Conservation (phyloP, 164 flowering plant species). For the Macadamia tetraphylla region DNA sequence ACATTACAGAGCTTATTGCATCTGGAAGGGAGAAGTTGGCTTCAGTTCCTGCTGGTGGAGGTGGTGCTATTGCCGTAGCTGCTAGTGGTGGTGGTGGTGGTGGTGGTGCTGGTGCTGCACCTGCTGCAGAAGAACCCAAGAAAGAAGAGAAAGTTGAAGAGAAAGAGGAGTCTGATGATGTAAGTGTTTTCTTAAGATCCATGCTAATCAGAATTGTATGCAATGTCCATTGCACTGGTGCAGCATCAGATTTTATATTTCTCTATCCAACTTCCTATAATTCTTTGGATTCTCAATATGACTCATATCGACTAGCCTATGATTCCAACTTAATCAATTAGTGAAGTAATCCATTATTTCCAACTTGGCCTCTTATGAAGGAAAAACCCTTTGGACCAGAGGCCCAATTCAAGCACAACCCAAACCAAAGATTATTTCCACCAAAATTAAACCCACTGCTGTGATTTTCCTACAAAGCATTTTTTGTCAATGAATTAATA, state of each 20-base stretch:
- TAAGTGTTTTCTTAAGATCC: background rate
- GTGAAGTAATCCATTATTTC: too few relatives aligned
- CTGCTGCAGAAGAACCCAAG: constrained; percentile 37
- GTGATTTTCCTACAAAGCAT: too few relatives aligned
- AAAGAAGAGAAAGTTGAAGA: constrained; percentile 43
- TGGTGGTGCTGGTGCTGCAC: constrained; percentile 24
- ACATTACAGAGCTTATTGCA: constrained; percentile 39
- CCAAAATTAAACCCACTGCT: too few relatives aligned
- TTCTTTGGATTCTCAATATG: background rate
- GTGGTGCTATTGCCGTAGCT: constrained; percentile 27
- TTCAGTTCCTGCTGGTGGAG: constrained; percentile 35
- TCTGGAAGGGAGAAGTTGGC: constrained; percentile 39
- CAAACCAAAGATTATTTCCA: too few relatives aligned
- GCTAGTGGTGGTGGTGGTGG: constrained; percentile 24
- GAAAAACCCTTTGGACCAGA: too few relatives aligned
- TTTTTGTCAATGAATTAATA: too few relatives aligned
- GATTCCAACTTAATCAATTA: too few relatives aligned
- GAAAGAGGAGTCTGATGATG: constrained; percentile 46
- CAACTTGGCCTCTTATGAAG: too few relatives aligned
- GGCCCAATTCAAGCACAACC: too few relatives aligned
- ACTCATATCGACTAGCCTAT: too few relatives aligned
- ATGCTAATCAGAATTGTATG: background rate
- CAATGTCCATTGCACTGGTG: background rate
- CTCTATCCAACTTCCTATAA: too few relatives aligned
- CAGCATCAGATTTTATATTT: too few relatives aligned